A percentile compares a stretch with the other conserved stretches of the same genome.
Evolutionary conservation across 2,329 filamentous ascomycete genomes (phyloP).

Genomic region (Xylaria sp.): DNA sequence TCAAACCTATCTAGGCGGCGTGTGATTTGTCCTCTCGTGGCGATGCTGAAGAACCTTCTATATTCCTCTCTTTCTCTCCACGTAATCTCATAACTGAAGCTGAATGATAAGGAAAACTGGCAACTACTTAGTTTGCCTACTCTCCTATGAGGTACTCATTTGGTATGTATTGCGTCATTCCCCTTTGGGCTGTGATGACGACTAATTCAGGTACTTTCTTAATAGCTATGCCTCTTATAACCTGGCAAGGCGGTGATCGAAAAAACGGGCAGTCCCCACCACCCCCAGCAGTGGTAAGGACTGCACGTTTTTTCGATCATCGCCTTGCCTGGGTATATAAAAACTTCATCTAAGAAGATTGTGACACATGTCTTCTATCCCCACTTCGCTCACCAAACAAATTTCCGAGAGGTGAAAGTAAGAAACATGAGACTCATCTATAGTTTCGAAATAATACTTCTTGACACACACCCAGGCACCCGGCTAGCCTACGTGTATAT

Average conservation of each 20-base stretch:
- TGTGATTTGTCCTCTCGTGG: background rate
- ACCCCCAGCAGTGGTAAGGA: no score
- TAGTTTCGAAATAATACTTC: background rate
- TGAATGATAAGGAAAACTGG: background rate
- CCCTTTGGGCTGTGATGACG: background rate
- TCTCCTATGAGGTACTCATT: background rate
- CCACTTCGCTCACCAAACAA: background rate
- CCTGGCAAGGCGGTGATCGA: no score
- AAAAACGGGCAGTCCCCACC: no score
- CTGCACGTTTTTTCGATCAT: no score
- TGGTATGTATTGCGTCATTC: conserved; percentile 17
- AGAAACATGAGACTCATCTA: background rate
- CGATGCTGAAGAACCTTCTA: background rate
- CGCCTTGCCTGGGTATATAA: background rate
- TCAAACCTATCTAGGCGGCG: background rate
- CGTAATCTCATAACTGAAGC: background rate
- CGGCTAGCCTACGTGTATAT: background rate
- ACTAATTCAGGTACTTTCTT: background rate
- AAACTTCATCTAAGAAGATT: background rate
- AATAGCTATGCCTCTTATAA: no score
- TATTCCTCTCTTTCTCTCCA: background rate
- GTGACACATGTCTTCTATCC: background rate
- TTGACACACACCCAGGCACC: background rate
- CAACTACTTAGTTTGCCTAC: background rate
- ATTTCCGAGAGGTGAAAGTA: background rate